Base-by-base conservation (phyloP, 1,284 basidiomycete genomes). In the Phlebopus sp. region DNA sequence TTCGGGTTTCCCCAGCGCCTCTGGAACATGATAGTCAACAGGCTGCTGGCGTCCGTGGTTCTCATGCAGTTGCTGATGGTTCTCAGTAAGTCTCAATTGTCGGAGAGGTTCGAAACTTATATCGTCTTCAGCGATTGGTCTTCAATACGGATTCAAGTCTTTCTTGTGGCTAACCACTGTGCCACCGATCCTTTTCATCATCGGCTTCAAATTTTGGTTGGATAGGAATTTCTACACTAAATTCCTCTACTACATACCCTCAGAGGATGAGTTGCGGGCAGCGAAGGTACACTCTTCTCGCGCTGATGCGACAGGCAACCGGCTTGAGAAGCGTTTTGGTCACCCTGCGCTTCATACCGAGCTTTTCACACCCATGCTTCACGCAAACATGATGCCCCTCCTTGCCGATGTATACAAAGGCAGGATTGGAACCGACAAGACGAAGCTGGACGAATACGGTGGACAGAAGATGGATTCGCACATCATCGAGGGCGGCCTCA, bases 1-100 rank as follows among this genome's bases (percentile, higher is more conserved):
- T 10, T 15, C 41, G 35, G 13, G 31, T 40, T 40, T 30, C 37
- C n/a, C 7, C 53, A 90, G 89, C 87, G 94, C 9, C 74, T 96
- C 55, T 97, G 93, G 93, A 95, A 96, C 61, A 85, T 94, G 17
- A 79, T 90, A 43, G 77, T 92, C 69, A 97, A 97, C 65, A 84
- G 94, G 44, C 69, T 97, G 18, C 70, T 96, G 18, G 74, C 81
- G 41, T 83, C 79, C 25, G 76, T 87, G 5, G 64, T 94, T 21
- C 69, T 96, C 55, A 92, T 93, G 90, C 90, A 94, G 61, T 65
- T 82, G 31, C 71, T 96, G 46, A 90, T 96, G 87, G 70, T 89
- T 34, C 76, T 95, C 39, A 96, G 91, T 93, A 65, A 58, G 88
- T 78, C 7, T 8, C 25, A 30, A n/a, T 37, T 11, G 21, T 37